Percentiles rank a stretch among this genome's conserved stretches.
Conservation (phyloP, 768 basidiomycete species). For the Lactarius psammicola region DNA sequence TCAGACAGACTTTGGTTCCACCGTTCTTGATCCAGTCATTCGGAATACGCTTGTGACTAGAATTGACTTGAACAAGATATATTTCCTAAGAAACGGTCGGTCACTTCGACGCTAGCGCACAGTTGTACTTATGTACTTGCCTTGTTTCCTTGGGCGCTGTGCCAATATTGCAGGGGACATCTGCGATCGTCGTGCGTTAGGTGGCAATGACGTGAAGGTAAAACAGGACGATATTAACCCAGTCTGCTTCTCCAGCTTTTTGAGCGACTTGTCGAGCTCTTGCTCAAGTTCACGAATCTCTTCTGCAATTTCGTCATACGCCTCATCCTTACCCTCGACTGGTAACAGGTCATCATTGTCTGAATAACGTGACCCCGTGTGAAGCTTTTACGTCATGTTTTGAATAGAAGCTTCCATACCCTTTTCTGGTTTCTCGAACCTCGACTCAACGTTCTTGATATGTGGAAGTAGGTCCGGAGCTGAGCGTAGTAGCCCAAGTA, state of each 20-base stretch:
- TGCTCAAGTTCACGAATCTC: conserved; percentile 72
- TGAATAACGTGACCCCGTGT: conserved; percentile 30
- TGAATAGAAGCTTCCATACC: conserved; percentile 39
- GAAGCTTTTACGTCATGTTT: background rate
- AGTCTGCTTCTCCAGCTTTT: conserved; percentile 61
- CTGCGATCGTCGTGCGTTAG: conserved; percentile 39
- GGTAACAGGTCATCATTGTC: conserved; percentile 74
- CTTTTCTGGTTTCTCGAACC: conserved; percentile 67
- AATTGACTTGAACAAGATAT: conserved; percentile 77
- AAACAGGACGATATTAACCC: conserved; percentile 46
- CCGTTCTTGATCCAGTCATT: conserved; percentile 79
- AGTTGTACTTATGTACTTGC: conserved; percentile 39
- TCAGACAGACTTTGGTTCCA: conserved; percentile 65
- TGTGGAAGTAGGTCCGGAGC: conserved; percentile 78
- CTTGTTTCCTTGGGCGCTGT: conserved; percentile 83
- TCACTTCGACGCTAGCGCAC: background rate
- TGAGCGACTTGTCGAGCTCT: conserved; percentile 64
- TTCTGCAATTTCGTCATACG: conserved; percentile 72
- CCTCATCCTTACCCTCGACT: conserved; percentile 78
- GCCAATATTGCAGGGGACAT: conserved; percentile 57
- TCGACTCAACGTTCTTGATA: conserved; percentile 66
- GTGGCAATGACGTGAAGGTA: conserved; percentile 1
- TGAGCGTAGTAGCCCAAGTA: conserved; percentile 69
- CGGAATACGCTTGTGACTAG: conserved; percentile 62
- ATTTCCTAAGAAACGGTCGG: conserved; percentile 61